Percentiles rank a stretch among this genome's conserved stretches.
Conservation (phyloP, 2,329 filamentous ascomycete species). For the Neopestalotiopsis clavispora region DNA sequence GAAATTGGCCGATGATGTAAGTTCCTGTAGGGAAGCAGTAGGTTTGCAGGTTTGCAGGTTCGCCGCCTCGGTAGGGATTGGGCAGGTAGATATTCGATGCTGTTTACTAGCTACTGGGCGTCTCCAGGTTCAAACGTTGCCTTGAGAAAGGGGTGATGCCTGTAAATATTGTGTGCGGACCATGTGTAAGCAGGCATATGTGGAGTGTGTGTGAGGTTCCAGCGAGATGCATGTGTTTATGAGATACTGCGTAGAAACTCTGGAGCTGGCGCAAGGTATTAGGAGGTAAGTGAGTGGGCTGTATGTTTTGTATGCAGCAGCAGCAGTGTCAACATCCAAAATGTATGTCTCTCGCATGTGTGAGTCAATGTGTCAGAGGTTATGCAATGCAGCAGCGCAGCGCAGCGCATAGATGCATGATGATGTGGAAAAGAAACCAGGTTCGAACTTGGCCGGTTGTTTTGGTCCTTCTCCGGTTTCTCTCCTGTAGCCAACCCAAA, state of each 20-base stretch:
- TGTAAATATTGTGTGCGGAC: not conserved
- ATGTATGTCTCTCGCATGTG: not conserved
- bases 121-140: constrained; percentile 6
- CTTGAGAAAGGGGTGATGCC: constrained; percentile 12
- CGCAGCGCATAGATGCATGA: constrained; percentile 8
- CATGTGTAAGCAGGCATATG: not conserved
- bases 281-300: not conserved
- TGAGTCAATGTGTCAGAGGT: constrained; percentile 14
- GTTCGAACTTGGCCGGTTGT: not conserved
- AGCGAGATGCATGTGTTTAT: not conserved
- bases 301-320: not conserved
- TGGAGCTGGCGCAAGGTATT: not conserved
- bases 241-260: not conserved
- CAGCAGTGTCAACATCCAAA: not conserved
- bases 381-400: constrained; percentile 1
- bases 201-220: not conserved
- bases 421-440: constrained; percentile 3
- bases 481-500: not conserved
- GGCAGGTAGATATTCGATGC: not conserved
- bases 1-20: not conserved
- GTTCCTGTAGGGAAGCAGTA: not conserved
- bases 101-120: constrained; percentile 16
- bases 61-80: not conserved
- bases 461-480: not conserved
- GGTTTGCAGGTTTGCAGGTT: not conserved